These are phyloP conservation scores for Micractinium conductrix DNA, from an alignment of 139 green algal genomes.

Conservation along the genomic window DNA sequence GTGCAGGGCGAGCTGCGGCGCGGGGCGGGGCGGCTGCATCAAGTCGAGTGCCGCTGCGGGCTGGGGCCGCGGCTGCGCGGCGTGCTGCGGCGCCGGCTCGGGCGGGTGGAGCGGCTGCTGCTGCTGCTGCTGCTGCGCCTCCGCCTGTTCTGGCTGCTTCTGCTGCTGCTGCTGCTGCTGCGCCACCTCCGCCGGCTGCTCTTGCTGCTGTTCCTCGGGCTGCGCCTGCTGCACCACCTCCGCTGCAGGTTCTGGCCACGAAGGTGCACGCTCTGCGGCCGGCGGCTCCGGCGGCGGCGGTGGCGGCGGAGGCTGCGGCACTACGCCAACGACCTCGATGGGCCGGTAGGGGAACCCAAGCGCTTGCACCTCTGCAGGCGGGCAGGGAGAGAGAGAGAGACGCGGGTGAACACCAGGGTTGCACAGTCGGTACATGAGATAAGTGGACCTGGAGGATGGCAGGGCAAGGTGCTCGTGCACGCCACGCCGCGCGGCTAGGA, in stretches of 20 bases:
- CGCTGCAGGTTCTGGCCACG: too few relatives aligned
- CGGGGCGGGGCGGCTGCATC: too few relatives aligned
- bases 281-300: not conserved
- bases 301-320: not conserved
- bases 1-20: not conserved
- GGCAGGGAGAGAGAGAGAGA: not conserved
- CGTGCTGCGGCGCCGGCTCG: too few relatives aligned
- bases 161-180: not conserved
- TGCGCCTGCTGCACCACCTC: not conserved
- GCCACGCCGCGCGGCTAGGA: not conserved
- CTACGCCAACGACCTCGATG: slow-evolving; percentile 26
- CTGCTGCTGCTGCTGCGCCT: not conserved
- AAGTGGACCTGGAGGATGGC: not conserved
- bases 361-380: not conserved
- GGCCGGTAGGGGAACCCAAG: slow-evolving; percentile 35
- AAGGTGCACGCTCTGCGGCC: not conserved
- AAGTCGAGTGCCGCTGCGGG: too few relatives aligned
- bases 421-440: not conserved
- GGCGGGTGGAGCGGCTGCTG: too few relatives aligned
- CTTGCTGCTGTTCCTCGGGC: not conserved
- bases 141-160: not conserved
- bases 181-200: not conserved
- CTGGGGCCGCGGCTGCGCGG: too few relatives aligned
- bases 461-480: not conserved
- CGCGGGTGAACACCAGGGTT: not conserved